Percentiles rank a stretch among this genome's conserved stretches.
These are phyloP conservation scores for Lachnellula occidentalis DNA, from an alignment of 2,329 filamentous ascomycete genomes.

Conservation along the genomic window DNA sequence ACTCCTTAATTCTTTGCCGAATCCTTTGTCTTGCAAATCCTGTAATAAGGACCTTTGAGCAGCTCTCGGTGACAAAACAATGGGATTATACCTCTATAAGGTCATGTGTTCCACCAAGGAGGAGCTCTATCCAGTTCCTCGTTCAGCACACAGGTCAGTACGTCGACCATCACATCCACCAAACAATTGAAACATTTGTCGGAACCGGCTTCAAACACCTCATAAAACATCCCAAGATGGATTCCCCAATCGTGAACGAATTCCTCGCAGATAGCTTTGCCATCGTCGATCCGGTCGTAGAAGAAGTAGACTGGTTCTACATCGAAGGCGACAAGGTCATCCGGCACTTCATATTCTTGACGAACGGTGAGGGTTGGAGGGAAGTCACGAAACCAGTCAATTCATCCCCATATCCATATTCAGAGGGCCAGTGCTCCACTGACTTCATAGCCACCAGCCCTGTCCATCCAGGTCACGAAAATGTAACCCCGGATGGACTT, in stretches of 20 bases:
- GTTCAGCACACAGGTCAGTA: not conserved
- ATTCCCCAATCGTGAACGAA: not conserved
- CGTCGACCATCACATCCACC: not conserved
- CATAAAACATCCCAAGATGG: not conserved
- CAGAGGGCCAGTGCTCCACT: not conserved
- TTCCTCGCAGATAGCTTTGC: not conserved
- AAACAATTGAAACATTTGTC: too few species aligned
- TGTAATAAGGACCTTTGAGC: too few species aligned
- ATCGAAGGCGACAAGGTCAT: not conserved
- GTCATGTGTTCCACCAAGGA: too few species aligned
- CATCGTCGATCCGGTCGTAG: not conserved
- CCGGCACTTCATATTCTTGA: not conserved
- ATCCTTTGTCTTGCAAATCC: too few species aligned
- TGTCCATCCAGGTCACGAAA: not conserved
- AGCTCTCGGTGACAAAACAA: too few species aligned
- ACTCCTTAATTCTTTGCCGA: too few species aligned
- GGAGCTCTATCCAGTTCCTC: too few species aligned
- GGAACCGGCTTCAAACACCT: not conserved
- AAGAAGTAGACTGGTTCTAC: not conserved
- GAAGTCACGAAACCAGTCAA: not conserved
- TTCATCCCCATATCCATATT: not conserved
- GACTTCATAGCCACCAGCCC: not conserved
- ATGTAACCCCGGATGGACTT: not conserved
- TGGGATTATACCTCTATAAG: too few species aligned
- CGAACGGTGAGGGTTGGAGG: not conserved